Conservation (phyloP, 2,329 filamentous ascomycete genomes). For the Hymenoscyphus linearis region DNA sequence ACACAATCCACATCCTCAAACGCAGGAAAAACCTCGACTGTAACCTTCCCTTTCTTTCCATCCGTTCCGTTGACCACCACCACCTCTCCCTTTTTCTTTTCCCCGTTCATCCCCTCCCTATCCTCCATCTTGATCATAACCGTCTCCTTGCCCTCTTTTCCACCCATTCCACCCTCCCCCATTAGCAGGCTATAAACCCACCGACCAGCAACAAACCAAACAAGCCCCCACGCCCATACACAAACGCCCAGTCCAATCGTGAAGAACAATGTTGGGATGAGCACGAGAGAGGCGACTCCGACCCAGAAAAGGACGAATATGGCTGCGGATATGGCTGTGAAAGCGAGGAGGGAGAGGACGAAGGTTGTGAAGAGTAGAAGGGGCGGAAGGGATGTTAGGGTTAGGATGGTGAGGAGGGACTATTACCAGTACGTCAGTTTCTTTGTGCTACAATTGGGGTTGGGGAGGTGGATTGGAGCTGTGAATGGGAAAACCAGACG, state of each 20-base stretch:
- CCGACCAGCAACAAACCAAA: slow-evolving; percentile 56
- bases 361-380: slow-evolving; percentile 65
- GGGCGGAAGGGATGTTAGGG: slow-evolving; percentile 42
- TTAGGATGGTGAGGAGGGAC: background rate
- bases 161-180: background rate
- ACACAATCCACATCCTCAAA: slow-evolving; percentile 9
- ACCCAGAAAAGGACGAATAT: slow-evolving; percentile 64
- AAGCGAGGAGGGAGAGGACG: slow-evolving; percentile 53
- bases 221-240: slow-evolving; percentile 63
- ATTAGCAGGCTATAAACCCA: slow-evolving; percentile 30
- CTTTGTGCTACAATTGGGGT: too few relatives aligned
- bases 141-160: background rate
- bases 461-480: too few relatives aligned
- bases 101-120: too few relatives aligned
- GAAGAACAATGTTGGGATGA: slow-evolving; percentile 64
- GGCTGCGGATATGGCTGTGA: slow-evolving; percentile 57
- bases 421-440: too few relatives aligned
- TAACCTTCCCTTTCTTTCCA: slow-evolving; percentile 9
- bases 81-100: background rate
- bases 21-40: slow-evolving; percentile 9
- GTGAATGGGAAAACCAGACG: too few relatives aligned
- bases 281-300: slow-evolving; percentile 59
- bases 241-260: slow-evolving; percentile 57
- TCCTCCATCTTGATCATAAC: background rate
- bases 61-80: background rate